These are phyloP conservation scores for Bacterosira constricta DNA, from an alignment of 108 stramenopile genomes.

Conservation along the genomic window DNA sequence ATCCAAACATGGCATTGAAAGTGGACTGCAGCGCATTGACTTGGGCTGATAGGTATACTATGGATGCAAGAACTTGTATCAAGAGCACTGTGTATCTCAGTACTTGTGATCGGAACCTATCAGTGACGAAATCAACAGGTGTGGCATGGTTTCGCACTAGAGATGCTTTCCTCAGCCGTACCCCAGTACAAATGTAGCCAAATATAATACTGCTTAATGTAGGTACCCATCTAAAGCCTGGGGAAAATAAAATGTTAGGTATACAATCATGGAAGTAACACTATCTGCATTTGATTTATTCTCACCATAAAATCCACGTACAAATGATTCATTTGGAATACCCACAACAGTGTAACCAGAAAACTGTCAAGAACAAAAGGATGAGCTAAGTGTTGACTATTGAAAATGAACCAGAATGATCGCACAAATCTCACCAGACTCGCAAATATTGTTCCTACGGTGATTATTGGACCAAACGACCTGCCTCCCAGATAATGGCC, in stretches of 20 bases:
- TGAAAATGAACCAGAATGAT: too few relatives aligned
- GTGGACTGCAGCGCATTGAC: constrained; percentile 30
- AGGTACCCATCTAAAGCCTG: constrained; percentile 27
- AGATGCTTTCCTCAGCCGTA: constrained; percentile 32
- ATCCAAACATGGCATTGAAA: constrained; percentile 41
- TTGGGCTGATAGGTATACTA: constrained; percentile 50
- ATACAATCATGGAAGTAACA: too few relatives aligned
- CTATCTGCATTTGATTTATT: too few relatives aligned
- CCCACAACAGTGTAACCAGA: constrained; percentile 53
- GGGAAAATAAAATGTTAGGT: too few relatives aligned
- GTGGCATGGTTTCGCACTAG: constrained; percentile 37
- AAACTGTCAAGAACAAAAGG: too few relatives aligned
- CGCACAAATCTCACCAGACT: constrained; percentile 29
- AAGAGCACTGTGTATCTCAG: constrained; percentile 35
- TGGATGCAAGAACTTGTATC: constrained; percentile 34
- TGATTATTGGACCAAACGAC: constrained; percentile 34
- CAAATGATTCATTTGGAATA: constrained; percentile 39
- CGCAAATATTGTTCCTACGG: constrained; percentile 48
- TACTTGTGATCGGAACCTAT: constrained; percentile 44
- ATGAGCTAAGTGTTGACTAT: too few relatives aligned
- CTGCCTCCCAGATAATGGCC: constrained; percentile 46
- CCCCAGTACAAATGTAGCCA: constrained; percentile 37
- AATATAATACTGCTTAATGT: constrained; percentile 3
- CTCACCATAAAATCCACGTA: constrained; percentile 22
- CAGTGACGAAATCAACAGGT: constrained; percentile 53